Evolutionary conservation across 106 monocot genomes (phyloP), one percentile per base, ranked within the genome.

Genomic region (Hemerocallis citrina): DNA sequence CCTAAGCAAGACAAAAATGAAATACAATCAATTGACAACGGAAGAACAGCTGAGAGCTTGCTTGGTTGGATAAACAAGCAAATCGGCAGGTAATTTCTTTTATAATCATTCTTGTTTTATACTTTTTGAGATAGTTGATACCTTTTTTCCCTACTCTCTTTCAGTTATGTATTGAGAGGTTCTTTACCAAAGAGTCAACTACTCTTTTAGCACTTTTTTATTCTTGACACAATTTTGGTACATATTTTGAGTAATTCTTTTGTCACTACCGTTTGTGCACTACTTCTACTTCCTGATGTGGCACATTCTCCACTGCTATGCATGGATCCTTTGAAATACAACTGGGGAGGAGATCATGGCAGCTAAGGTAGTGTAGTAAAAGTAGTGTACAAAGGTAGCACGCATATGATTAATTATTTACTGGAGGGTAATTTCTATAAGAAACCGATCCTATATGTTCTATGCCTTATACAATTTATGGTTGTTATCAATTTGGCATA

Each of bases 51-150:
- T 56, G 79, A 84, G 0, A 66, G 58, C 7, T 70, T 96, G 55
- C 90, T 96, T 40, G 79, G 79, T 67, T 96, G 86, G 86, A 96
- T 96, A 67, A 96, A 96, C 68, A 87, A 90, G 54, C 67, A 51
- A 66, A 69, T 90, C 34, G 86, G 80, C 51, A 90, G 95, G 95
- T 49, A 74, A 77, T 68, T 69, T 48, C 10, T 52, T 17, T 19
- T 57, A 2, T 6, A n/a, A 20, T 21, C 57, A 57, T 57, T 57
- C 25, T 50, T 50, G 20, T 34, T 34, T 56, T 7, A 56, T 31
- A 31, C 34, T 31, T 25, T 50, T 25, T 50, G 27, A 47, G 27
- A 22, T 9, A 11, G 24, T n/a, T 50, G 49, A 10, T 50, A 2
- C 49, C 13, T 10, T 16, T 50, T 12, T 20, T 46, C n/a, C n/a